A percentile compares a stretch with the other conserved stretches of the same genome.
phyloP scores from a whole-genome alignment of 2,329 filamentous ascomycete genomes.

The Diplodia intermedia region DNA sequence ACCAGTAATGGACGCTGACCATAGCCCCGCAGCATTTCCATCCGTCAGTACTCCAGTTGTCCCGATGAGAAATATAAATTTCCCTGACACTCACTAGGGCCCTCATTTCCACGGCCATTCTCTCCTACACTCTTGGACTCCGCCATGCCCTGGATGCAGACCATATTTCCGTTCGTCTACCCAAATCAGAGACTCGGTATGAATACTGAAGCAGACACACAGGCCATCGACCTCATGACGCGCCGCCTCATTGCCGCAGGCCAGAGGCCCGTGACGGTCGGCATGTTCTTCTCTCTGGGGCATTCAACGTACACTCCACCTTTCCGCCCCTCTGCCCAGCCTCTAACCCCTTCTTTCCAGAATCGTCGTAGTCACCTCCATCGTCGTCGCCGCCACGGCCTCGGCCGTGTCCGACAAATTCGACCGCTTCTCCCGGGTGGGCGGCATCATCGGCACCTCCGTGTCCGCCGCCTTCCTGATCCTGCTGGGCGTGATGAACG shows the following conservation, averaged over 20 bases:
- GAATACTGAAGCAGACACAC: background rate
- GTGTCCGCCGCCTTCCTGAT: slow-evolving; percentile 85
- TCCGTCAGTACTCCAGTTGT: slow-evolving; percentile 33
- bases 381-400: slow-evolving; percentile 89
- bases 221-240: slow-evolving; percentile 94
- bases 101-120: slow-evolving; percentile 78
- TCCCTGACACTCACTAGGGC: slow-evolving; percentile 48
- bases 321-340: no score
- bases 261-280: slow-evolving; percentile 86
- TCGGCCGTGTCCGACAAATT: slow-evolving; percentile 83
- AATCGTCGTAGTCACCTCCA: slow-evolving; percentile 86
- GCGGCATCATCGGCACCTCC: slow-evolving; percentile 87
- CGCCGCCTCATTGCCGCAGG: slow-evolving; percentile 84
- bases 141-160: slow-evolving; percentile 98
- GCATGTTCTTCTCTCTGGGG: slow-evolving; percentile 91
- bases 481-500: slow-evolving; percentile 81
- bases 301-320: slow-evolving; percentile 71
- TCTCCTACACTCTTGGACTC: slow-evolving; percentile 87
- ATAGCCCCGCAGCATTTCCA: slow-evolving; percentile 42
- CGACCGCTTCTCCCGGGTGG: slow-evolving; percentile 77
- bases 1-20: slow-evolving; percentile 6
- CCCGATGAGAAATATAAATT: no score
- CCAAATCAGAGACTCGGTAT: background rate
- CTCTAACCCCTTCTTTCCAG: slow-evolving; percentile 39
- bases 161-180: slow-evolving; percentile 69